Evolutionary conservation across 2,329 filamentous ascomycete species (phyloP).

Genomic region (Paracoccidioides lutzii): DNA sequence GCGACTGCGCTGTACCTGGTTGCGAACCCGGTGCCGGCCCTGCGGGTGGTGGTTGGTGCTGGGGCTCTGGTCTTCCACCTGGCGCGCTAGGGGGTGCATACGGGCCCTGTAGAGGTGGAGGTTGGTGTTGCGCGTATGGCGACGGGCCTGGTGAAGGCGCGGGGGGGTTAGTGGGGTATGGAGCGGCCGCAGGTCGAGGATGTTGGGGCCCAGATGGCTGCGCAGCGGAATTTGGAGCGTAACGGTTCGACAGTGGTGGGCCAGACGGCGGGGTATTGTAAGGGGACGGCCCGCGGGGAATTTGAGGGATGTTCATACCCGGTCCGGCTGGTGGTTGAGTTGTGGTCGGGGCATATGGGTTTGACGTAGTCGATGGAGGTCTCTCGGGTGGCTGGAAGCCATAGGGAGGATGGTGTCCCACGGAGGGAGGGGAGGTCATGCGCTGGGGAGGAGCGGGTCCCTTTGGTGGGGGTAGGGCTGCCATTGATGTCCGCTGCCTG

Average conservation of each 20-base stretch:
- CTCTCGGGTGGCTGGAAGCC: slow-evolving; percentile 36
- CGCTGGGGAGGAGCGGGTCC: slow-evolving; percentile 41
- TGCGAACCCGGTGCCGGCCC: slow-evolving; percentile 33
- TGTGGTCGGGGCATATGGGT: slow-evolving; percentile 51
- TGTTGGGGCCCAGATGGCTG: slow-evolving; percentile 38
- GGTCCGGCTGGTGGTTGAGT: slow-evolving; percentile 28
- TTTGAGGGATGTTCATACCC: slow-evolving; percentile 37
- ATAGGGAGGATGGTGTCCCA: slow-evolving; percentile 36
- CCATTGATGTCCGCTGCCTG: slow-evolving; percentile 38
- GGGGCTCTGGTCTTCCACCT: slow-evolving; percentile 16
- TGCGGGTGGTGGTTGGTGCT: slow-evolving; percentile 24
- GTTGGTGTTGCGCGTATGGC: slow-evolving; percentile 43
- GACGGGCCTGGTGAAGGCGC: slow-evolving; percentile 33
- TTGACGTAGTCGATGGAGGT: slow-evolving; percentile 45
- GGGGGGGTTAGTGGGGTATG: slow-evolving; percentile 29
- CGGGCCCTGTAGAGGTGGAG: slow-evolving; percentile 25
- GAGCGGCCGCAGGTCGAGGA: slow-evolving; percentile 37
- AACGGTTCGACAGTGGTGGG: slow-evolving; percentile 59
- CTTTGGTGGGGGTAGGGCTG: slow-evolving; percentile 32
- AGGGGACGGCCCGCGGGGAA: slow-evolving; percentile 66
- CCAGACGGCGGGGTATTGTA: slow-evolving; percentile 68
- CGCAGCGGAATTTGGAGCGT: slow-evolving; percentile 54
- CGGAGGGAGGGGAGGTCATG: slow-evolving; percentile 57
- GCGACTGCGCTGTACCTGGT: slow-evolving; percentile 38
- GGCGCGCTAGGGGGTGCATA: slow-evolving; percentile 34